A percentile compares a stretch with the other conserved stretches of the same genome.
These are phyloP conservation scores for Danielia oregonensis DNA, from an alignment of 805 yeast species.

Conservation along the genomic window DNA sequence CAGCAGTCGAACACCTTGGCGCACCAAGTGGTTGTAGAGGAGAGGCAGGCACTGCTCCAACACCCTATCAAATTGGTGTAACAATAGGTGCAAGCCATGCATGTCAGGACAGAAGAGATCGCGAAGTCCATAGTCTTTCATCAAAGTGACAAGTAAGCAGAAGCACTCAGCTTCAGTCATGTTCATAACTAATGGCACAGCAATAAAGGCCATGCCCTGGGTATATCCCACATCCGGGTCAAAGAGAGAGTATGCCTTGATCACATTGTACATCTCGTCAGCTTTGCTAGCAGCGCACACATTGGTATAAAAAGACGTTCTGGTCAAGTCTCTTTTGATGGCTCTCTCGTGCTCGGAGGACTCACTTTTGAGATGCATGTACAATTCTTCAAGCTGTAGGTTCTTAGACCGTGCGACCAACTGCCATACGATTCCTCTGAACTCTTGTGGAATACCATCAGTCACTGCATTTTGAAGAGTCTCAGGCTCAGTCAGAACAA, in stretches of 20 bases:
- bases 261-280: slow-evolving; percentile 65
- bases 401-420: slow-evolving; percentile 77
- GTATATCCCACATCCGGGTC: slow-evolving; percentile 96
- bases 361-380: slow-evolving; percentile 45
- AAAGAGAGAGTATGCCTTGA: slow-evolving; percentile 78
- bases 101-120: slow-evolving; percentile 79
- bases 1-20: slow-evolving; percentile 85
- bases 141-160: slow-evolving; percentile 70
- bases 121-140: slow-evolving; percentile 82
- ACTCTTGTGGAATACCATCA: slow-evolving; percentile 77
- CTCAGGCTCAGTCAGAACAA: slow-evolving; percentile 60
- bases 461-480: slow-evolving; percentile 55
- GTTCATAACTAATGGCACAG: slow-evolving; percentile 79
- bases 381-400: slow-evolving; percentile 56
- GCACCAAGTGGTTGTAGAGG: slow-evolving; percentile 67
- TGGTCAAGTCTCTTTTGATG: slow-evolving; percentile 75
- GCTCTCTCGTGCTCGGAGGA: slow-evolving; percentile 65
- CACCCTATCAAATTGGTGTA: slow-evolving; percentile 88
- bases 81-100: slow-evolving; percentile 84
- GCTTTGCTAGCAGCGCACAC: slow-evolving; percentile 52
- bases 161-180: slow-evolving; percentile 84
- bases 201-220: slow-evolving; percentile 95
- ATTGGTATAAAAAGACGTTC: slow-evolving; percentile 77
- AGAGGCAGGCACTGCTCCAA: slow-evolving; percentile 74
- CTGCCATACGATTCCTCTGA: slow-evolving; percentile 93